Evolutionary conservation across 805 yeast genomes (phyloP).

Genomic region (Lipomyces japonicus): DNA sequence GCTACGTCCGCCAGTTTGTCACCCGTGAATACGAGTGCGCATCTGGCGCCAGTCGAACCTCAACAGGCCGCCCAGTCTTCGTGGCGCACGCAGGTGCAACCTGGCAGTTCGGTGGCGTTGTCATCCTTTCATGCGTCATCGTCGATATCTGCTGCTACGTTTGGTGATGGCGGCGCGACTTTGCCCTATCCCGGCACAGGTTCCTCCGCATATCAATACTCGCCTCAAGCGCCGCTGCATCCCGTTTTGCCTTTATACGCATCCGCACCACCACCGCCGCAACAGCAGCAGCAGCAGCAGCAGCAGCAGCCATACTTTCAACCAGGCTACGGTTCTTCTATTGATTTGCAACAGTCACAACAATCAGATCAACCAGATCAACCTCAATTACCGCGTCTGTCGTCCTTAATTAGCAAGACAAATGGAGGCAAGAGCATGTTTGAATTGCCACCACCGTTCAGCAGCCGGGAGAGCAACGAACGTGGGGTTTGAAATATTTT

Average conservation of each 20-base stretch:
- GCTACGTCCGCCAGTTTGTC: not conserved
- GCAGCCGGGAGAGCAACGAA: constrained; percentile 27
- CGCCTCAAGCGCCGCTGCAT: constrained; percentile 7
- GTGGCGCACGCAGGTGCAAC: not conserved
- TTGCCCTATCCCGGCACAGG: not conserved
- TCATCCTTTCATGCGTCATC: not conserved
- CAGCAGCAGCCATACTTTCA: not conserved
- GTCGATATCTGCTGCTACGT: not conserved
- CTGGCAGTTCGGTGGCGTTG: not conserved
- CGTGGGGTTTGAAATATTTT: constrained; percentile 17
- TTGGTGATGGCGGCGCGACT: constrained; percentile 3
- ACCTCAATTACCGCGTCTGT: constrained; percentile 8
- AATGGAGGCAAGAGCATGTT: constrained; percentile 5
- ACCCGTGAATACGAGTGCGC: not conserved
- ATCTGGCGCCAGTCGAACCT: constrained; percentile 1
- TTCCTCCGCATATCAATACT: constrained; percentile 1
- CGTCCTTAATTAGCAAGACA: constrained; percentile 5
- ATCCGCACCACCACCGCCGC: constrained; percentile 6
- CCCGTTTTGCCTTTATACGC: constrained; percentile 1
- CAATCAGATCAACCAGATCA: constrained; percentile 3
- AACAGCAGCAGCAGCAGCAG: constrained; percentile 1
- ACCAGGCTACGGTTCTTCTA: no score
- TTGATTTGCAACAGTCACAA: not conserved
- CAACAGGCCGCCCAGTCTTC: not conserved
- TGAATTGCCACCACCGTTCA: constrained; percentile 21